phyloP scores from a whole-genome alignment of 2,329 filamentous ascomycete genomes.

The Cryphonectria radicalis region DNA sequence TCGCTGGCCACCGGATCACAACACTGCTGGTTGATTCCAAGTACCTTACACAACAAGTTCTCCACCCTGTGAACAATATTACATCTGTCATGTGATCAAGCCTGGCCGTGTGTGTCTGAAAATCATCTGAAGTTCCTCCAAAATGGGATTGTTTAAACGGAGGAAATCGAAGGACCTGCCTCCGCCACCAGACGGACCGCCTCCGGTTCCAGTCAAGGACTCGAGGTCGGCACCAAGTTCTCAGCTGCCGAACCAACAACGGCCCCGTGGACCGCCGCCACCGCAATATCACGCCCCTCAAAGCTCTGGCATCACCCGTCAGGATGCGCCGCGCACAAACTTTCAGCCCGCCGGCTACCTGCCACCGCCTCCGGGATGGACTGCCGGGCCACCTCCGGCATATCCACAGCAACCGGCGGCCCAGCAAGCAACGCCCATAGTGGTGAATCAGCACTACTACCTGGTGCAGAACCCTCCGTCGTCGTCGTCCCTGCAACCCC shows the following conservation, averaged over 20 bases:
- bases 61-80: background rate
- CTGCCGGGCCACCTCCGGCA: conserved; percentile 27
- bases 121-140: background rate
- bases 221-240: background rate
- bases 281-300: conserved; percentile 24
- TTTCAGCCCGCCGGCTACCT: conserved; percentile 37
- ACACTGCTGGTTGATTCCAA: background rate
- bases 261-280: conserved; percentile 4
- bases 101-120: background rate
- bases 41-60: background rate
- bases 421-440: conserved; percentile 45
- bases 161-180: conserved; percentile 24
- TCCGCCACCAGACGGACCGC: conserved; percentile 13
- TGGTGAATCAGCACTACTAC: conserved; percentile 60
- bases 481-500: background rate
- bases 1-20: conserved; percentile 3
- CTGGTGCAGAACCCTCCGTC: conserved; percentile 37
- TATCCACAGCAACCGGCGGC: conserved; percentile 35
- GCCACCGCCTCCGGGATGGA: conserved; percentile 35
- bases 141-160: conserved; percentile 27
- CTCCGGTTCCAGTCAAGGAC: conserved; percentile 13
- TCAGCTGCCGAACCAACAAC: background rate
- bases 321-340: conserved; percentile 17
- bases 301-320: conserved; percentile 13
- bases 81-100: conserved; percentile 4